phyloP scores from a whole-genome alignment of 2,329 filamentous ascomycete genomes.

The Torrubiella hemipterigena region DNA sequence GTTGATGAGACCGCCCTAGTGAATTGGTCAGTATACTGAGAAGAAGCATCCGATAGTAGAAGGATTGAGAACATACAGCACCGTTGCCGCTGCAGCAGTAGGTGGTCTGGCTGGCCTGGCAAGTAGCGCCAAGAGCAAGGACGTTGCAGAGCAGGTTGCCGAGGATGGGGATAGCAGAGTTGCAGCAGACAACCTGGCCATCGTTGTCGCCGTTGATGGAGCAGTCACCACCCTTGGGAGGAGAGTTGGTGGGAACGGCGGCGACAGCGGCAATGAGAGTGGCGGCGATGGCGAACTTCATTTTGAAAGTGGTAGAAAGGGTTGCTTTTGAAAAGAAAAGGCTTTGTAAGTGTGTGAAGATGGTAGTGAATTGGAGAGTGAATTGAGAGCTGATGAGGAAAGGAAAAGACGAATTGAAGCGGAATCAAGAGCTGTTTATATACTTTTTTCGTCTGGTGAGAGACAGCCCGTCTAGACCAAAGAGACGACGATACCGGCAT shows the following conservation, averaged over 20 bases:
- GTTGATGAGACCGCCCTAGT: background rate
- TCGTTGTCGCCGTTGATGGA: conserved; percentile 1
- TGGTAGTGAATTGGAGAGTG: too few species aligned
- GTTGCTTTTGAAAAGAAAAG: too few species aligned
- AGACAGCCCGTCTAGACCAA: too few species aligned
- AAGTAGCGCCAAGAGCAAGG: background rate
- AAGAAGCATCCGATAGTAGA: background rate
- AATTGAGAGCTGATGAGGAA: too few species aligned
- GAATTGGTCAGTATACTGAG: too few species aligned
- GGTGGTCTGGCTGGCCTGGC: background rate
- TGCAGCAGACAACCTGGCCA: conserved; percentile 3
- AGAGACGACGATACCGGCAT: too few species aligned
- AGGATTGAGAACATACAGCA: background rate
- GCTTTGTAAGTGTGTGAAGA: too few species aligned
- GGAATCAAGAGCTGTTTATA: too few species aligned
- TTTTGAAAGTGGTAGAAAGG: too few species aligned
- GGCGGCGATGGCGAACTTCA: conserved; percentile 3
- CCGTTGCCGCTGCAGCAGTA: conserved; percentile 3
- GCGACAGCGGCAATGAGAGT: conserved; percentile 1
- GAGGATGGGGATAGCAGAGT: conserved; percentile 2
- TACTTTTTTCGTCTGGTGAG: too few species aligned
- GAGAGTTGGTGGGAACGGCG: background rate
- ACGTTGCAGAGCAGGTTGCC: conserved; percentile 3
- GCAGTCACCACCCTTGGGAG: background rate
- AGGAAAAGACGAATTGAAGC: too few species aligned